Conservation (phyloP, 805 yeast genomes). For the Blastobotrys chiropterorum region DNA sequence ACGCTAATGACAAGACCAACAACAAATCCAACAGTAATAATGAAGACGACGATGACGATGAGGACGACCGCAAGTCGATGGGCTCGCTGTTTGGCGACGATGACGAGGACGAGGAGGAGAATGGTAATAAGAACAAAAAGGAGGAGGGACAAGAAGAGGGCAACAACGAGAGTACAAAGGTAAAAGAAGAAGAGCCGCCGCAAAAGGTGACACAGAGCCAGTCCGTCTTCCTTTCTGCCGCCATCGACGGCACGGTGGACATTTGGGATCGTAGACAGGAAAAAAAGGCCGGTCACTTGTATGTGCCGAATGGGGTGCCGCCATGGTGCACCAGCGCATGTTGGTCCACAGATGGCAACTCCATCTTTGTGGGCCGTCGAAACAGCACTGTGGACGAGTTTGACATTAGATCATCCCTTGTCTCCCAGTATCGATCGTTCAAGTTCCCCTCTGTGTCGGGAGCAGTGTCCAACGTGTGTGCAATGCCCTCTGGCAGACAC, state of each 20-base stretch:
- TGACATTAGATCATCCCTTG: constrained; percentile 27
- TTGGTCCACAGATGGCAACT: constrained; percentile 83
- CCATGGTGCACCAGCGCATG: constrained; percentile 88
- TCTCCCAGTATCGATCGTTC: constrained; percentile 51
- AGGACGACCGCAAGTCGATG: constrained; percentile 30
- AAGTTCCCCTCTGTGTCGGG: constrained; percentile 86
- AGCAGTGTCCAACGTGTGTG: constrained; percentile 72
- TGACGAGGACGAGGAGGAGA: constrained; percentile 36
- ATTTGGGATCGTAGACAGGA: constrained; percentile 73
- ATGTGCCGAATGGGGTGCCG: constrained; percentile 60
- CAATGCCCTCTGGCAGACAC: constrained; percentile 77
- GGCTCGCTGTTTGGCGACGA: constrained; percentile 58
- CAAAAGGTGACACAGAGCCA: constrained; percentile 8
- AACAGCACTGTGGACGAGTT: constrained; percentile 72
- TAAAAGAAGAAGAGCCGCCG: not conserved
- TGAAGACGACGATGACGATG: constrained; percentile 17
- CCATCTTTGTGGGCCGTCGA: constrained; percentile 78
- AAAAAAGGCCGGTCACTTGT: constrained; percentile 39
- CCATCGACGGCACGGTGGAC: constrained; percentile 74
- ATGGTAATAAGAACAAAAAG: constrained; percentile 17
- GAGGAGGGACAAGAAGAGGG: constrained; percentile 5
- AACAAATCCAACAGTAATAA: constrained; percentile 5
- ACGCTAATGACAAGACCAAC: constrained; percentile 1
- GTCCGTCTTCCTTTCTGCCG: constrained; percentile 63
- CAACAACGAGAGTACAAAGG: constrained; percentile 12